Evolutionary conservation across 2,329 filamentous ascomycete genomes (phyloP), one percentile per base, ranked within the genome.

Genomic region (Trichoderma sp.): DNA sequence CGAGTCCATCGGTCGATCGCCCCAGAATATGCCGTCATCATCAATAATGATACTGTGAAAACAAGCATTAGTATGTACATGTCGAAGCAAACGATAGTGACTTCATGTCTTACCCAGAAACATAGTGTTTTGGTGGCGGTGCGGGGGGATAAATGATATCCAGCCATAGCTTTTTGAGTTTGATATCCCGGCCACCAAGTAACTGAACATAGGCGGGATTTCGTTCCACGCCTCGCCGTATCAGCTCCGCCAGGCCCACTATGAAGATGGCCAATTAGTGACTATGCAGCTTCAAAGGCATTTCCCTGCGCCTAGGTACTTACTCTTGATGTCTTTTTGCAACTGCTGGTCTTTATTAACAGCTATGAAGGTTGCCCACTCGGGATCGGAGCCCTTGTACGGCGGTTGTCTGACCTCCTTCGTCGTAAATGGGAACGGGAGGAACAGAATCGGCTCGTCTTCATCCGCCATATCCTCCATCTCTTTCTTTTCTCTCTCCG

Each of bases 381-480:
- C 91, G 3, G 90, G 89, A 74, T 91, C 89, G 30, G 81, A 82
- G 66, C 85, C 85, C 73, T 82, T 83, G 77, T 90, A 91, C 3
- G 86, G 86, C 34, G 80, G 77, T 34, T 85, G 83, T 18, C 83
- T 80, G 21, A 89, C 80, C 71, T 82, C 75, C 64, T 83, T 84
- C 1, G 84, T 87, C 3, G 87, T 89, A 57, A 89, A 88, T 4
- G 89, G 89, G 67, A 92, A 86, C 0, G 90, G 88, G 8, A 92
- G 85, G 73, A 92, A 92, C 6, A 85, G 24, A 15, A 86, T 74
- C 2, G 85, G 80, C 21, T 85, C 82, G 15, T 83, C 81, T 4
- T 85, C 82, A 2, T 84, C 83, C 2, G 83, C 81, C 15, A 83
- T 79, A 6, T 83, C 80, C 53, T 82, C 79, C 43, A 83, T 75